Evolutionary conservation across 129 eudicot species (phyloP).

Genomic region (Chrysanthemum seticuspe): DNA sequence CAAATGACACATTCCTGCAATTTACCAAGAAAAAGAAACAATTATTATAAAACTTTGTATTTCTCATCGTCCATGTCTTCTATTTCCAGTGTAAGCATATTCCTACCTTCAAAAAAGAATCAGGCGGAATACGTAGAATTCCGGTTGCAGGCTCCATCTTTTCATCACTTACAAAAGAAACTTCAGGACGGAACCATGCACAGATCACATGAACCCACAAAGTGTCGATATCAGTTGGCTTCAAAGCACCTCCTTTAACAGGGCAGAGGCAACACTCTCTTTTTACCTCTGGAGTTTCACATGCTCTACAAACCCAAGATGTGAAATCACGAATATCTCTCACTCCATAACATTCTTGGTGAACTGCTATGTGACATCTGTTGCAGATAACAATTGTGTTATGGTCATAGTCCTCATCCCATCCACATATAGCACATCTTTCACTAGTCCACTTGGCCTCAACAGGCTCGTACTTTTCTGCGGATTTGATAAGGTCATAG

Average conservation of each 20-base stretch:
- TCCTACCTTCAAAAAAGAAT: slow-evolving; percentile 48
- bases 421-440: slow-evolving; percentile 80
- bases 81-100: not conserved
- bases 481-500: slow-evolving; percentile 6
- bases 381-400: slow-evolving; percentile 83
- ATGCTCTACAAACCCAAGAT: slow-evolving; percentile 94
- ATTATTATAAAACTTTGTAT: slow-evolving; percentile 15
- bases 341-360: slow-evolving; percentile 95
- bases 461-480: slow-evolving; percentile 71
- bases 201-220: slow-evolving; percentile 96
- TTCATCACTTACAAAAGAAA: slow-evolving; percentile 59
- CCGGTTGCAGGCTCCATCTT: slow-evolving; percentile 97
- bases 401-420: slow-evolving; percentile 89
- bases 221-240: slow-evolving; percentile 75
- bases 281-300: slow-evolving; percentile 78
- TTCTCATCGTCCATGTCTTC: not conserved
- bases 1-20: slow-evolving; percentile 76
- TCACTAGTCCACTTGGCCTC: slow-evolving; percentile 80
- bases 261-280: slow-evolving; percentile 97
- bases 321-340: slow-evolving; percentile 63
- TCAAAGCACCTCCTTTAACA: slow-evolving; percentile 92
- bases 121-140: slow-evolving; percentile 57
- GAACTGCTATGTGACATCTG: slow-evolving; percentile 96
- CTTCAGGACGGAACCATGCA: slow-evolving; percentile 95
- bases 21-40: slow-evolving; percentile 15